Percentiles rank a stretch among this genome's conserved stretches.
Conservation (phyloP, 139 green algal genomes). For the Coelastrella sp. region DNA sequence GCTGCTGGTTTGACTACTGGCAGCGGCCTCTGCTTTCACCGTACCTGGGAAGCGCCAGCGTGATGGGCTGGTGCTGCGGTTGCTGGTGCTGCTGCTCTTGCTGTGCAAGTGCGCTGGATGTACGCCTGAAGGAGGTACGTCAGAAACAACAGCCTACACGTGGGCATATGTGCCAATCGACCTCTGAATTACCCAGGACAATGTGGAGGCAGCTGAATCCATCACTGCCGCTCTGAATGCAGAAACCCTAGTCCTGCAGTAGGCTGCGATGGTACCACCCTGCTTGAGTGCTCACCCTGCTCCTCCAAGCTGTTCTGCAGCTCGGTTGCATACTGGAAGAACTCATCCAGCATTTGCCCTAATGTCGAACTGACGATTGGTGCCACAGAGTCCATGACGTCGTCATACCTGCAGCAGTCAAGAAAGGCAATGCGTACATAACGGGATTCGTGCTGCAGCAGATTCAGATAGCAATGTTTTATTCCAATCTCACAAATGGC, state of each 20-base stretch:
- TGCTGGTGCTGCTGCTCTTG: conserved; percentile 7
- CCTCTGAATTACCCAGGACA: neutral
- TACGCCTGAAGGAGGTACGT: neutral
- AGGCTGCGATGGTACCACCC: neutral
- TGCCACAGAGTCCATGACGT: neutral
- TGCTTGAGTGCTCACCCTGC: neutral
- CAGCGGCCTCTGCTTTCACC: neutral
- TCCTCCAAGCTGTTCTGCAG: conserved; percentile 40
- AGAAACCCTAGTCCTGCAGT: neutral
- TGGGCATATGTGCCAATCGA: neutral
- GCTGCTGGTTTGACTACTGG: neutral
- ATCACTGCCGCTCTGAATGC: neutral
- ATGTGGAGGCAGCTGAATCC: neutral
- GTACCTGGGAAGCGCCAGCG: conserved; percentile 4
- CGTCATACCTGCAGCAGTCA: conserved; percentile 6
- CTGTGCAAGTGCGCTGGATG: no score
- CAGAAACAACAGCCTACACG: neutral
- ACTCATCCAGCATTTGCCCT: conserved; percentile 41
- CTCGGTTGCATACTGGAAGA: conserved; percentile 34
- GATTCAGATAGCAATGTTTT: neutral
- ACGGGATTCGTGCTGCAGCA: neutral
- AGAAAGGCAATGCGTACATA: neutral
- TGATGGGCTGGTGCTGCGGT: neutral
- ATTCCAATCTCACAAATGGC: neutral
- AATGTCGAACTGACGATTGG: neutral